Evolutionary conservation across 371 early-diverging fungal genomes (phyloP), one percentile per base, ranked within the genome.

Genomic region (Mucor ambiguus): DNA sequence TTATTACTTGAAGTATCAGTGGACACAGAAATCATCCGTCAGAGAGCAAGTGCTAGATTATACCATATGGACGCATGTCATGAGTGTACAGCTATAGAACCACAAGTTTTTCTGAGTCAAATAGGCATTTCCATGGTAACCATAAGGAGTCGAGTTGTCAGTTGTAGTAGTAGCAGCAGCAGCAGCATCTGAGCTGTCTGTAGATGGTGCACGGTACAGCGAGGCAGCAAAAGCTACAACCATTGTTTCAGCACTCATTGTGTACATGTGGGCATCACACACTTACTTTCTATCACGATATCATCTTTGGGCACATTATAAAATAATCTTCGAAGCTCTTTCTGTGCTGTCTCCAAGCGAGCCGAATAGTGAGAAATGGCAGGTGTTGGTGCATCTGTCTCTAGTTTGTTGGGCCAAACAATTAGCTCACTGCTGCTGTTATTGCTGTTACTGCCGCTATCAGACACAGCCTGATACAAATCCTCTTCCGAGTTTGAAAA

Each of bases 11-110:
- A 33, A 4, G 33, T 33, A 33, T 33, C 9, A 33, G 33, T 30
- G 30, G 30, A 30, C 2, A 30, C 2, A 5, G 5, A 30, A 30
- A 20, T 43, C 22, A 22, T 57, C 26, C 0, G 14, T 14, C 37
- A 33, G n/a, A 9, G 29, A n/a, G 35, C 35, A 9, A 33, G 41
- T 10, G 10, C 28, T 32, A 28, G n/a, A n/a, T n/a, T n/a, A 75
- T 72, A 82, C 78, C 61, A 77, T 71, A 38, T 76, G 74, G 11
- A 77, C 64, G 61, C 69, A 74, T 26, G 77, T 76, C 77, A 79
- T 77, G 44, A 77, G 48, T 11, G 64, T 67, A 33, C 78, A 76
- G 55, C 80, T 78, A 58, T 79, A 79, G 41, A 82, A 82, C 80
- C 80, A 79, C 10, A 82, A n/a, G 4, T 54, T 61, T 12, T 52